A percentile compares a stretch with the other conserved stretches of the same genome.
These are phyloP conservation scores for Mycena epipterygia DNA, from an alignment of 768 basidiomycete genomes.

Conservation along the genomic window DNA sequence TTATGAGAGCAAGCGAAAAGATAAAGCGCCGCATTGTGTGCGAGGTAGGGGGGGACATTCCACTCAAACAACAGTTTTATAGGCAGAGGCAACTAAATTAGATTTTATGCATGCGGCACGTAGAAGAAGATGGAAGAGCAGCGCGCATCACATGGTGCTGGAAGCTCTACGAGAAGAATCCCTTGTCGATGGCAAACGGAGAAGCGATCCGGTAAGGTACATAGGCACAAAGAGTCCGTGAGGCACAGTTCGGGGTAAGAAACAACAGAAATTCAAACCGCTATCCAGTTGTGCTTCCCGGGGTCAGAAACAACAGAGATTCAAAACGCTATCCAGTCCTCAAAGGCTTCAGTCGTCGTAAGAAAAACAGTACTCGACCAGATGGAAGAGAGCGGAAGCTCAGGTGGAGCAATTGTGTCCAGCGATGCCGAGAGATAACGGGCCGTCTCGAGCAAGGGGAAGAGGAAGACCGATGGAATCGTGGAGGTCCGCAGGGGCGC, in stretches of 20 bases:
- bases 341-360: too few species aligned
- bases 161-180: background rate
- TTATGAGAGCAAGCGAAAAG: conserved; percentile 23
- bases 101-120: conserved; percentile 13
- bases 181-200: conserved; percentile 7
- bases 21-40: conserved; percentile 31
- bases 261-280: too few species aligned
- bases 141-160: conserved; percentile 21
- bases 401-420: too few species aligned
- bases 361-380: too few species aligned
- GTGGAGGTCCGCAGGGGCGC: conserved; percentile 22
- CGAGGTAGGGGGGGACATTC: background rate
- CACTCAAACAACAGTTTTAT: conserved; percentile 14
- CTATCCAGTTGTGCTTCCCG: too few species aligned
- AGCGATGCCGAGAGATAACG: conserved; percentile 25
- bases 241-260: background rate
- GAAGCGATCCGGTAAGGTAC: background rate
- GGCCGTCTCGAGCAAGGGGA: conserved; percentile 7
- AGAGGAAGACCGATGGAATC: conserved; percentile 23
- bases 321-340: too few species aligned
- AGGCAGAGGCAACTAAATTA: conserved; percentile 22
- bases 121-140: conserved; percentile 17
- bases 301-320: too few species aligned
- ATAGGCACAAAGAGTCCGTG: background rate
- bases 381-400: conserved; percentile 1